A percentile compares a stretch with the other conserved stretches of the same genome.
Evolutionary conservation across 1,284 basidiomycete genomes (phyloP).

Genomic region (Boletus sp.): DNA sequence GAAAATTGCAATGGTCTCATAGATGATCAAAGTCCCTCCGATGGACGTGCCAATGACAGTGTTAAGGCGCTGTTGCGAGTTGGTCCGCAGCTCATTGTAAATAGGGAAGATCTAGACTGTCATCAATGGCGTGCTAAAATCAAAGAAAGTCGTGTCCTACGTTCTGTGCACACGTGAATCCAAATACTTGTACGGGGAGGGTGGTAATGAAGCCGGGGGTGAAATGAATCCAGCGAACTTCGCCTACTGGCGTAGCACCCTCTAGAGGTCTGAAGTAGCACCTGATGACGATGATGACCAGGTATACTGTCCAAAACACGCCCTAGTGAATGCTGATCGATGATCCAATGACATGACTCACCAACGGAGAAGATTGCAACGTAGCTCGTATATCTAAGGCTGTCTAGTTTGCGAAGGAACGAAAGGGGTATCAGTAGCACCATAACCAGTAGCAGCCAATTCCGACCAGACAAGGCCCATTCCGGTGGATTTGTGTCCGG

Average conservation of each 20-base stretch:
- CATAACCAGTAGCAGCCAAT: conserved; percentile 86
- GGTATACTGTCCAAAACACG: conserved; percentile 50
- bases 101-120: conserved; percentile 75
- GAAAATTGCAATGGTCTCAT: conserved; percentile 81
- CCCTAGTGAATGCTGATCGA: conserved; percentile 7
- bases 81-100: conserved; percentile 86
- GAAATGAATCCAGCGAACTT: conserved; percentile 65
- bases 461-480: conserved; percentile 73
- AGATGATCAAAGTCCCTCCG: conserved; percentile 72
- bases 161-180: conserved; percentile 89
- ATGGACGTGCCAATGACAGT: conserved; percentile 84
- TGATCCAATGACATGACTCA: conserved; percentile 33
- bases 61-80: conserved; percentile 83
- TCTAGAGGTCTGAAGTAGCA: conserved; percentile 72
- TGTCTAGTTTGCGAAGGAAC: conserved; percentile 83
- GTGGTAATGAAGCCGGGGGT: conserved; percentile 79
- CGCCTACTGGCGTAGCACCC: conserved; percentile 56
- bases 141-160: conserved; percentile 41
- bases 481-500: conserved; percentile 60
- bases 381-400: conserved; percentile 80
- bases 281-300: conserved; percentile 68
- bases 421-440: conserved; percentile 82
- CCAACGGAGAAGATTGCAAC: conserved; percentile 83
- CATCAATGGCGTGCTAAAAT: conserved; percentile 24
- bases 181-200: conserved; percentile 94